These are phyloP conservation scores for Neonectria faginata DNA, from an alignment of 2,329 filamentous ascomycete genomes.

Conservation along the genomic window DNA sequence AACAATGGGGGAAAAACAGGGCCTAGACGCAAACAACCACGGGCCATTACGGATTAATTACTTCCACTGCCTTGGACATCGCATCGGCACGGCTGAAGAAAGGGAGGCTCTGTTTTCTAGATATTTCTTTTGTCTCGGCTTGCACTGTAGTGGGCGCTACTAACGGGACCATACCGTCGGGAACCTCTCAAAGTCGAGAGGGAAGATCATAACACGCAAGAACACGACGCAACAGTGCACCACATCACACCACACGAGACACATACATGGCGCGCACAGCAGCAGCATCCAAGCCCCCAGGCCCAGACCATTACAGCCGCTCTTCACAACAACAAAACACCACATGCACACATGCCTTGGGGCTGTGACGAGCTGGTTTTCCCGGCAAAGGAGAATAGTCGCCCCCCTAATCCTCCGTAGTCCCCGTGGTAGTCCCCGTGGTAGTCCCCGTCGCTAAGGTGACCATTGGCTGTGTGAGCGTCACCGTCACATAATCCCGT, in stretches of 20 bases:
- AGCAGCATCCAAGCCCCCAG: neutral
- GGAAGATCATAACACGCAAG: neutral
- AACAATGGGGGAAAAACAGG: neutral
- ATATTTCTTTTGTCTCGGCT: neutral
- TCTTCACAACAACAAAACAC: constrained; percentile 1
- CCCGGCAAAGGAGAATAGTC: neutral
- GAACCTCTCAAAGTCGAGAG: neutral
- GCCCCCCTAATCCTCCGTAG: neutral
- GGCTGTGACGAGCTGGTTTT: neutral
- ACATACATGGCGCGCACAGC: neutral
- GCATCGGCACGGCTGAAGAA: neutral
- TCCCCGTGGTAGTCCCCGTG: constrained; percentile 8
- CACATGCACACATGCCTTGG: neutral
- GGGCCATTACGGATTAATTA: neutral
- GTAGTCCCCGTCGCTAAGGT: constrained; percentile 24
- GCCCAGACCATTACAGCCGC: constrained; percentile 1
- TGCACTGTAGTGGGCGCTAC: neutral
- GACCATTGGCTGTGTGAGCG: constrained; percentile 19
- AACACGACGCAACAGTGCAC: neutral
- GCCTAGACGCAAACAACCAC: neutral
- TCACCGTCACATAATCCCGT: constrained; percentile 47
- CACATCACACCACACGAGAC: neutral
- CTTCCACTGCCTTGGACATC: neutral
- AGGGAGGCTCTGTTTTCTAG: neutral
- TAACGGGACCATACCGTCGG: neutral